phyloP scores from a whole-genome alignment of 2,329 filamentous ascomycete genomes.

The Trichothecium roseum region DNA sequence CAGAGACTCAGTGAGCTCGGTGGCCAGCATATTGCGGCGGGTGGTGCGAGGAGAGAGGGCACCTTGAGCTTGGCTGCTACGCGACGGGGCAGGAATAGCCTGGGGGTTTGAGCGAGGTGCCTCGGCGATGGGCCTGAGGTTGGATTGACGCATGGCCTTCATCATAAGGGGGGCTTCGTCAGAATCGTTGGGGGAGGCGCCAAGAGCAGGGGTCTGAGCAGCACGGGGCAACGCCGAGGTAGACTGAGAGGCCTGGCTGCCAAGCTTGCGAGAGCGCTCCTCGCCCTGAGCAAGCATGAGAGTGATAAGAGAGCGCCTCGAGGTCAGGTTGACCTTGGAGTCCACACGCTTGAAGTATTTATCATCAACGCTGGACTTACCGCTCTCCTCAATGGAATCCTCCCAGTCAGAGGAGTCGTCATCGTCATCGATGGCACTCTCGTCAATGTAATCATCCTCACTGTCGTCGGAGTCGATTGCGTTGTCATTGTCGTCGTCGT shows the following conservation, averaged over 20 bases:
- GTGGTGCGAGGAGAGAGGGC: conserved; percentile 87
- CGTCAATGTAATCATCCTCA: conserved; percentile 57
- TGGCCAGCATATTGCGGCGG: conserved; percentile 88
- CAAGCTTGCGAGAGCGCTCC: conserved; percentile 58
- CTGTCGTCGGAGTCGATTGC: conserved; percentile 50
- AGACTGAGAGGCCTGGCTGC: conserved; percentile 52
- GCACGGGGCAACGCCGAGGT: conserved; percentile 47
- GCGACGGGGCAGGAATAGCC: conserved; percentile 68
- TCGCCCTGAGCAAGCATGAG: conserved; percentile 67
- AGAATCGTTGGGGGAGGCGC: conserved; percentile 45
- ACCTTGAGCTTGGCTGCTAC: conserved; percentile 28
- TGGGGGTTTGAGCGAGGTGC: conserved; percentile 58
- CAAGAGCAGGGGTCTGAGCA: conserved; percentile 42
- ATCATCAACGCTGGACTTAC: conserved; percentile 73
- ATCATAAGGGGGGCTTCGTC: conserved; percentile 55
- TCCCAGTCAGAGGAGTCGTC: conserved; percentile 53
- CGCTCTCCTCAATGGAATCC: conserved; percentile 68
- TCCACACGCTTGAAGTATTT: conserved; percentile 85
- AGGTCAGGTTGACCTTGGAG: conserved; percentile 74
- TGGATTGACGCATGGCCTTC: conserved; percentile 42
- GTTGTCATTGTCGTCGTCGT: conserved; percentile 39
- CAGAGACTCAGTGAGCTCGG: conserved; percentile 86
- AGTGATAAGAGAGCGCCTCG: conserved; percentile 79
- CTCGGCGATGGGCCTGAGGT: conserved; percentile 46
- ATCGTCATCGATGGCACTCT: conserved; percentile 72